A percentile compares a stretch with the other conserved stretches of the same genome.
Evolutionary conservation across 352 stramenopile genomes (phyloP).

Genomic region (Globisporangium paroecandrum): DNA sequence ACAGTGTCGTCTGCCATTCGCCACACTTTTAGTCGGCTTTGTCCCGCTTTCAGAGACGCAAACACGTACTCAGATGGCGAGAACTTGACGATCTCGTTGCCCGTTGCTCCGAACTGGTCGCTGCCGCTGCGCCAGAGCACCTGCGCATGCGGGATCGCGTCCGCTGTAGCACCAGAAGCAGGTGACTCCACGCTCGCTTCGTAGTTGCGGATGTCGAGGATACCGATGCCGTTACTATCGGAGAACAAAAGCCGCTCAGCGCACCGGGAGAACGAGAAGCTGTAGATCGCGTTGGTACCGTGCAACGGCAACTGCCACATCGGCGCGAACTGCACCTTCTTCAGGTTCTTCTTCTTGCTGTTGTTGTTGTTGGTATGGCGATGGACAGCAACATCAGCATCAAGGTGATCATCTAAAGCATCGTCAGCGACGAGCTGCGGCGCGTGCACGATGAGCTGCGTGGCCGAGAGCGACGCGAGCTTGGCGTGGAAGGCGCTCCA

Average conservation of each 20-base stretch:
- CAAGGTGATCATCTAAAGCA: background rate
- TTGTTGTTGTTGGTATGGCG: background rate
- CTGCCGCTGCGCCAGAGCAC: conserved; percentile 21
- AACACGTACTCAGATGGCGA: conserved; percentile 72
- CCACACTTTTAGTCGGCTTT: conserved; percentile 52
- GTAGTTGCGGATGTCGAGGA: conserved; percentile 45
- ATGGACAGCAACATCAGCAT: background rate
- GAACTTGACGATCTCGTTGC: conserved; percentile 64
- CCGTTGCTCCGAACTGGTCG: conserved; percentile 8
- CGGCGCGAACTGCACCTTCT: conserved; percentile 36
- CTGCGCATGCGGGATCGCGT: conserved; percentile 25
- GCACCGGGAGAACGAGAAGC: conserved; percentile 63
- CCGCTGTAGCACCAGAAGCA: conserved; percentile 3
- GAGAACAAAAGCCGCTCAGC: conserved; percentile 59
- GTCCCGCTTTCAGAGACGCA: conserved; percentile 34
- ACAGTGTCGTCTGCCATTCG: conserved; percentile 26
- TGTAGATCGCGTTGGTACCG: conserved; percentile 26
- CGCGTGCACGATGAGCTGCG: conserved; percentile 63
- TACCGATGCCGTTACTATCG: conserved; percentile 36
- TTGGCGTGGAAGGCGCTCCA: conserved; percentile 78
- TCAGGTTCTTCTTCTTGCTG: background rate
- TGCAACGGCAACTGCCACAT: conserved; percentile 47
- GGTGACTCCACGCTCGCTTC: background rate
- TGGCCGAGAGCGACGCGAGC: conserved; percentile 65
- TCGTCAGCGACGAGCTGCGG: conserved; percentile 36